phyloP scores from a whole-genome alignment of 108 stramenopile species.

The Seminavis robusta region DNA sequence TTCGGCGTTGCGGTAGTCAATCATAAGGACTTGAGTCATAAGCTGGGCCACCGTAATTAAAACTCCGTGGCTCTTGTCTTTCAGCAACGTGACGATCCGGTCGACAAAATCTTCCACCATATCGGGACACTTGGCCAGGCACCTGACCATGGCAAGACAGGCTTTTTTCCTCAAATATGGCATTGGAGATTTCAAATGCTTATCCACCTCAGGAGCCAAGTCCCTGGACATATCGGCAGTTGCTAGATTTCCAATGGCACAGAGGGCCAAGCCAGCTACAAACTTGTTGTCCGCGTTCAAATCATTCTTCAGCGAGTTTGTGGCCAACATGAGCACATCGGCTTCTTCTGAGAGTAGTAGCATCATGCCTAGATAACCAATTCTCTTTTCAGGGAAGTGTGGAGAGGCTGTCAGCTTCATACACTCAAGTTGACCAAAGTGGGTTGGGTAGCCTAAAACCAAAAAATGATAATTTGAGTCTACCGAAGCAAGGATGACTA shows the following conservation, averaged over 20 bases:
- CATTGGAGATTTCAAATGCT: conserved; percentile 74
- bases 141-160: conserved; percentile 91
- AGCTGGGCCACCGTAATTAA: conserved; percentile 93
- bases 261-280: conserved; percentile 92
- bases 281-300: conserved; percentile 81
- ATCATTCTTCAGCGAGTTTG: conserved; percentile 94
- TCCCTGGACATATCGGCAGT: conserved; percentile 96
- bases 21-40: conserved; percentile 87
- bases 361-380: conserved; percentile 95
- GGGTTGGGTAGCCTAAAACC: conserved; percentile 93
- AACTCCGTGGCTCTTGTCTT: conserved; percentile 97
- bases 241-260: conserved; percentile 97
- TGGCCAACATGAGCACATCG: conserved; percentile 98
- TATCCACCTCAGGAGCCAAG: conserved; percentile 93
- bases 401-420: conserved; percentile 98
- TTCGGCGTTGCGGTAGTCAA: conserved; percentile 61
- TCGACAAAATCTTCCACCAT: conserved; percentile 97
- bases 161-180: conserved; percentile 98
- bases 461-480: background rate
- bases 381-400: conserved; percentile 95
- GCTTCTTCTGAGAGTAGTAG: conserved; percentile 96
- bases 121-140: conserved; percentile 91
- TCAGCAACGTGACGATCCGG: conserved; percentile 78
- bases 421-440: conserved; percentile 99
- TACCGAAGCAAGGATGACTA: background rate